Percentiles rank a stretch among this genome's conserved stretches.
Conservation (phyloP, 768 basidiomycete species). For the Mycena latifolia region DNA sequence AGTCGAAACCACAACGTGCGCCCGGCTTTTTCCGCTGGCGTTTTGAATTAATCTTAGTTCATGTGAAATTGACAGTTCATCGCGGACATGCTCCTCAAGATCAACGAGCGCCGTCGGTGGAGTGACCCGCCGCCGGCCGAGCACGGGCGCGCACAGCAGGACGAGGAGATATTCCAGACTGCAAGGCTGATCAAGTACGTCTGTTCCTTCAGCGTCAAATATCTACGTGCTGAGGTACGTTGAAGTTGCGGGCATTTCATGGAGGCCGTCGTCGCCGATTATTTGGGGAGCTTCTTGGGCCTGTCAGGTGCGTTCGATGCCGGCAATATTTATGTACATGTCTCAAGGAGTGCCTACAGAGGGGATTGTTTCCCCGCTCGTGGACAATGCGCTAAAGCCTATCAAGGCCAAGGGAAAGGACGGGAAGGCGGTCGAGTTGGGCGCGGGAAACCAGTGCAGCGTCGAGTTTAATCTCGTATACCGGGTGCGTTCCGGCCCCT, state of each 20-base stretch:
- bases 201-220: neutral
- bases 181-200: constrained; percentile 63
- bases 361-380: constrained; percentile 5
- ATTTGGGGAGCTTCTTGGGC: constrained; percentile 68
- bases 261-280: constrained; percentile 64
- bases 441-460: constrained; percentile 75
- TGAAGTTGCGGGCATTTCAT: constrained; percentile 66
- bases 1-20: constrained; percentile 70
- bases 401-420: constrained; percentile 53
- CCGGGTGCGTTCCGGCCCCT: constrained; percentile 47
- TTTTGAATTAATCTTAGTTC: neutral
- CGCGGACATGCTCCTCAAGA: constrained; percentile 61
- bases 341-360: too few species aligned
- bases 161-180: constrained; percentile 70
- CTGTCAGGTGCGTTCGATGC: neutral
- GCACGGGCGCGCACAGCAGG: constrained; percentile 46
- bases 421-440: constrained; percentile 52
- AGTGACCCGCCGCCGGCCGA: constrained; percentile 51
- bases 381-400: constrained; percentile 52
- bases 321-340: too few species aligned
- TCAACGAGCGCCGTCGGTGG: constrained; percentile 67
- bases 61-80: constrained; percentile 59
- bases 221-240: too few species aligned
- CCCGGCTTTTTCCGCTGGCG: neutral
- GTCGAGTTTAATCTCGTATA: constrained; percentile 73